These are phyloP conservation scores for Haplosporangium sp. DNA, from an alignment of 371 early-diverging fungal species.

Conservation along the genomic window DNA sequence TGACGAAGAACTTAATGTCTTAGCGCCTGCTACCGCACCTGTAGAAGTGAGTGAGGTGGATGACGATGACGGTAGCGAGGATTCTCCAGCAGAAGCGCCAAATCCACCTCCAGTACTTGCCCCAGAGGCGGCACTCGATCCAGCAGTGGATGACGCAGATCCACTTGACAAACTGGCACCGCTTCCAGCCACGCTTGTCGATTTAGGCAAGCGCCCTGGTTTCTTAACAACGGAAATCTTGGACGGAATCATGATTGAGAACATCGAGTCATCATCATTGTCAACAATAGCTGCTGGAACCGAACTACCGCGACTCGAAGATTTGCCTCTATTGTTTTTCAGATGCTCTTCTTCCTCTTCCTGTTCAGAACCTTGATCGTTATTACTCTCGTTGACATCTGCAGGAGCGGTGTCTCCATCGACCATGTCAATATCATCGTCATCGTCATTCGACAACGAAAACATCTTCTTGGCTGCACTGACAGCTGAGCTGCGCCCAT, in stretches of 20 bases:
- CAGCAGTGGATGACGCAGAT: constrained; percentile 1
- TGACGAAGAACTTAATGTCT: constrained; percentile 30
- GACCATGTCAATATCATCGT: constrained; percentile 8
- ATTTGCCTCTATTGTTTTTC: background rate
- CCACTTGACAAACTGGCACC: background rate
- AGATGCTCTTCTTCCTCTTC: constrained; percentile 8
- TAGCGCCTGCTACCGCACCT: constrained; percentile 32
- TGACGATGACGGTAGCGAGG: constrained; percentile 1
- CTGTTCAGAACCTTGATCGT: constrained; percentile 8
- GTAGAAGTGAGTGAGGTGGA: constrained; percentile 30
- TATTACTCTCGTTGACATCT: background rate
- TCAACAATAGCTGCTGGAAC: constrained; percentile 32
- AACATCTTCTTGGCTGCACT: constrained; percentile 49
- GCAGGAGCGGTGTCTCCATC: background rate
- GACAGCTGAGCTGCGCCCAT: constrained; percentile 19
- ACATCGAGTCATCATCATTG: constrained; percentile 49
- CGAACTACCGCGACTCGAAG: background rate
- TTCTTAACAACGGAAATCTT: constrained; percentile 44
- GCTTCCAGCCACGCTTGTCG: constrained; percentile 6
- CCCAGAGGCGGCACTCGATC: background rate
- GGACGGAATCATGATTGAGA: constrained; percentile 38
- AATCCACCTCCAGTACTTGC: background rate
- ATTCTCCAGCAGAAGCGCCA: constrained; percentile 1
- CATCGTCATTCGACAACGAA: constrained; percentile 26
- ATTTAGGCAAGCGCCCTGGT: background rate